Percentiles rank a stretch among this genome's conserved stretches.
These are phyloP conservation scores for Lantana camara DNA, from an alignment of 257 asterid species.

Conservation along the genomic window DNA sequence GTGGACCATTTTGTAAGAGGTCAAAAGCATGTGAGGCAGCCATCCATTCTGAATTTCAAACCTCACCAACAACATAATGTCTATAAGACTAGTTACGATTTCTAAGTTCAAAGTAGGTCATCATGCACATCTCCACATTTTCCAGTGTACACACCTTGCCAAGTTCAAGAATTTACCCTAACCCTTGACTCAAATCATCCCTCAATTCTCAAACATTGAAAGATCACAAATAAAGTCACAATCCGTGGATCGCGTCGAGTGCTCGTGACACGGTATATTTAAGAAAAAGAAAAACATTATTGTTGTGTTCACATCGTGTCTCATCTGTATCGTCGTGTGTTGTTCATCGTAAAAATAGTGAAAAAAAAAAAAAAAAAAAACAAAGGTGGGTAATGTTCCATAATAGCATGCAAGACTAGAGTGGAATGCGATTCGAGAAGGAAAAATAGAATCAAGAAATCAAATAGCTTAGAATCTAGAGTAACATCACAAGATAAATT, in stretches of 20 bases:
- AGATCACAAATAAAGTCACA: no score
- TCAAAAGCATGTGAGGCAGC: slow-evolving; percentile 20
- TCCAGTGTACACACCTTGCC: no score
- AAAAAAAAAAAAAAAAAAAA: background rate
- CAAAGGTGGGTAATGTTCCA: background rate
- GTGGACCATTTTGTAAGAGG: slow-evolving; percentile 25
- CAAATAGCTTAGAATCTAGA: slow-evolving; percentile 30
- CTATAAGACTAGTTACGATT: slow-evolving; percentile 13
- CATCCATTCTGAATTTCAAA: background rate
- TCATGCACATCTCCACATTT: slow-evolving; percentile 13
- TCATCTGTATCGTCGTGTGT: no score
- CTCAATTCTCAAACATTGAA: no score
- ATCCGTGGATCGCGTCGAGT: no score
- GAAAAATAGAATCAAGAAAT: slow-evolving; percentile 36
- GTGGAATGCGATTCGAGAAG: slow-evolving; percentile 42
- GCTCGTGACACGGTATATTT: no score
- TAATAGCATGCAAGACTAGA: slow-evolving; percentile 10
- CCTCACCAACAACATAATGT: background rate
- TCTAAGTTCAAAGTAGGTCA: slow-evolving; percentile 19
- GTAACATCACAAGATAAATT: slow-evolving; percentile 29
- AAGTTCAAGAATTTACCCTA: no score
- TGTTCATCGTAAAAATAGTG: slow-evolving; percentile 10
- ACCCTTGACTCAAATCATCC: no score
- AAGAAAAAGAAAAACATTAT: no score
- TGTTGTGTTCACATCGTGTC: no score